phyloP scores from a whole-genome alignment of 768 basidiomycete genomes.

The Suillus subalutaceus region DNA sequence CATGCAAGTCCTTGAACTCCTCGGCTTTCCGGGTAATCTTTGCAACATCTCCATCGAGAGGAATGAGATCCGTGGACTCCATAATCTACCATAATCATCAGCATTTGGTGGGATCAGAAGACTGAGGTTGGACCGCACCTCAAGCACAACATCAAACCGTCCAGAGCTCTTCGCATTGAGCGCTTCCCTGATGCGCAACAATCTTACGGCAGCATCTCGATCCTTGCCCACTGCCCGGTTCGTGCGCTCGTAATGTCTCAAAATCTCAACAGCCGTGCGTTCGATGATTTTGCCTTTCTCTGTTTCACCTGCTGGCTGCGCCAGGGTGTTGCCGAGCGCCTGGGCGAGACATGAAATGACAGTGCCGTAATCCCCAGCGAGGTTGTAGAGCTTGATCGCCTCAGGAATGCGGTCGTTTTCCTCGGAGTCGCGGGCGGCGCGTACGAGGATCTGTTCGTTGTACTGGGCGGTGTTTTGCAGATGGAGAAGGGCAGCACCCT shows the following conservation, averaged over 20 bases:
- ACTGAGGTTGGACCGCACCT: constrained; percentile 53
- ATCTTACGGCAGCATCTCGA: constrained; percentile 69
- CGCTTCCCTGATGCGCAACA: constrained; percentile 82
- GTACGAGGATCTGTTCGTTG: constrained; percentile 80
- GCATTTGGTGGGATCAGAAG: constrained; percentile 3
- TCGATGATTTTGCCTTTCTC: constrained; percentile 72
- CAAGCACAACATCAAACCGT: constrained; percentile 75
- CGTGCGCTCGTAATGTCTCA: constrained; percentile 78
- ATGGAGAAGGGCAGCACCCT: constrained; percentile 74
- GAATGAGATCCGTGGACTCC: constrained; percentile 85
- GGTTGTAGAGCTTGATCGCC: constrained; percentile 94
- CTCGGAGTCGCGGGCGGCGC: constrained; percentile 81
- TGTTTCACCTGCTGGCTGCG: constrained; percentile 53
- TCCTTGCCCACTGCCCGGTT: constrained; percentile 74
- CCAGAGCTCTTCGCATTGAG: constrained; percentile 74
- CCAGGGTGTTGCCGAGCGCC: constrained; percentile 82
- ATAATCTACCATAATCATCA: constrained; percentile 58
- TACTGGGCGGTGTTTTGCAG: constrained; percentile 68
- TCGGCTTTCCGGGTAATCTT: constrained; percentile 86
- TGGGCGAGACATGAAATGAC: constrained; percentile 88
- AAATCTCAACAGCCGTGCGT: constrained; percentile 74
- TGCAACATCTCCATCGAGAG: constrained; percentile 81
- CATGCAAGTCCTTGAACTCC: constrained; percentile 86
- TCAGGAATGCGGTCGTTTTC: constrained; percentile 85
- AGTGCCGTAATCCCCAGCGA: constrained; percentile 87